These are phyloP conservation scores for Parastagonospora nodorum DNA, from an alignment of 2,329 filamentous ascomycete species.

Conservation along the genomic window DNA sequence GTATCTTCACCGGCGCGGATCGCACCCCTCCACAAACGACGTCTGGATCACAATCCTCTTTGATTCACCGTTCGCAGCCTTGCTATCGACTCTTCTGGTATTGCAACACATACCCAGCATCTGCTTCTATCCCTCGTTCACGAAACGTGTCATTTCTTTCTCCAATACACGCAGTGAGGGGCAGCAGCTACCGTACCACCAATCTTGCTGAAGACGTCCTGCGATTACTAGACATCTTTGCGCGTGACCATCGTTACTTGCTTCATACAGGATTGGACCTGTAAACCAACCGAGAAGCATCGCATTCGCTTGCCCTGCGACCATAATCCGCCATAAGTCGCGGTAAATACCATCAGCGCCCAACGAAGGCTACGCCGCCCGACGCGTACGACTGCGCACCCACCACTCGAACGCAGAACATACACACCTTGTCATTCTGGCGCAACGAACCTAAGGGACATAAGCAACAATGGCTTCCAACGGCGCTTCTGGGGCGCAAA, in stretches of 20 bases:
- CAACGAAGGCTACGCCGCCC: no score
- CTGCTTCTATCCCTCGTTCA: neutral
- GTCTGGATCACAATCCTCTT: neutral
- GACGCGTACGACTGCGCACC: no score
- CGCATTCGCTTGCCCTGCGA: no score
- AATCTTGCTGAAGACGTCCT: no score
- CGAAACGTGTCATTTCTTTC: neutral
- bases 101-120: neutral
- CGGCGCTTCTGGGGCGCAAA: slow-evolving; percentile 39
- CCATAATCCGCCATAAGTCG: no score
- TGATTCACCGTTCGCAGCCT: neutral
- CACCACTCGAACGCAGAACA: no score
- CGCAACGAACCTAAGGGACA: neutral
- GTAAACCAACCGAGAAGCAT: no score
- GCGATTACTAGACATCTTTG: no score
- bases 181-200: neutral
- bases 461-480: slow-evolving; percentile 32
- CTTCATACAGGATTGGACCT: no score
- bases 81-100: neutral
- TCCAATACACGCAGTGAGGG: neutral
- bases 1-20: slow-evolving; percentile 7
- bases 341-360: no score
- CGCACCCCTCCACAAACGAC: slow-evolving; percentile 2
- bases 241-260: no score
- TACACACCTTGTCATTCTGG: no score